phyloP scores from a whole-genome alignment of 2,329 filamentous ascomycete species.

The Fusarium domesticum region DNA sequence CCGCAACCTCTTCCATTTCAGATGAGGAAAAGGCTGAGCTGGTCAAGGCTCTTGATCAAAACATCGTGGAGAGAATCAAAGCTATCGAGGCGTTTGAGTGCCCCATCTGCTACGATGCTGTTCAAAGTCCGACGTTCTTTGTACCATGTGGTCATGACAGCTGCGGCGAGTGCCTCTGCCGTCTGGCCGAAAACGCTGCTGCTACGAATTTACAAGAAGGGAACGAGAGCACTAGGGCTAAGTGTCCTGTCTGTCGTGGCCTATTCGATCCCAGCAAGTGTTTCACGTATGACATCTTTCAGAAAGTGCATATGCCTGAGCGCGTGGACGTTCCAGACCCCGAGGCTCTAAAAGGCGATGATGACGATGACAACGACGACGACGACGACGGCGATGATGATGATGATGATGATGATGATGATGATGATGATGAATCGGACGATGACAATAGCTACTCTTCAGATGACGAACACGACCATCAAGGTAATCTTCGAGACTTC shows the following conservation, averaged over 20 bases:
- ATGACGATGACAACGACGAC: constrained; percentile 35
- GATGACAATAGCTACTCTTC: constrained; percentile 29
- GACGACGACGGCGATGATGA: constrained; percentile 30
- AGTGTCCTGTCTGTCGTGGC: constrained; percentile 75
- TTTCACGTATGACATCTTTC: constrained; percentile 72
- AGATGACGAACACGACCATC: constrained; percentile 34
- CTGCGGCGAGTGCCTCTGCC: constrained; percentile 73
- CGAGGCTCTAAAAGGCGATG: constrained; percentile 37
- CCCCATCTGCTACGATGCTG: constrained; percentile 76
- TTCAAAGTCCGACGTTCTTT: constrained; percentile 72
- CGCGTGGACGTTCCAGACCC: constrained; percentile 32
- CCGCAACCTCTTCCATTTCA: constrained; percentile 37
- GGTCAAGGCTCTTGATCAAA: constrained; percentile 56
- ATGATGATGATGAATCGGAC: constrained; percentile 26
- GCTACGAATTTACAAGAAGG: constrained; percentile 56
- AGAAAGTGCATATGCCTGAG: constrained; percentile 65
- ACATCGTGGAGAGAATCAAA: constrained; percentile 66
- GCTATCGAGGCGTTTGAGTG: constrained; percentile 65
- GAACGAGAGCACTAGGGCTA: constrained; percentile 54
- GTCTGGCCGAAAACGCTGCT: constrained; percentile 60
- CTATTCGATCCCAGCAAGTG: constrained; percentile 64
- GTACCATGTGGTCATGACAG: constrained; percentile 80
- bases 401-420: constrained; percentile 29
- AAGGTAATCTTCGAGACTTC: constrained; percentile 51
- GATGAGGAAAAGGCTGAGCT: constrained; percentile 54